phyloP scores from a whole-genome alignment of 225 moss, liverwort and hornwort genomes.

The Lunularia cruciata region DNA sequence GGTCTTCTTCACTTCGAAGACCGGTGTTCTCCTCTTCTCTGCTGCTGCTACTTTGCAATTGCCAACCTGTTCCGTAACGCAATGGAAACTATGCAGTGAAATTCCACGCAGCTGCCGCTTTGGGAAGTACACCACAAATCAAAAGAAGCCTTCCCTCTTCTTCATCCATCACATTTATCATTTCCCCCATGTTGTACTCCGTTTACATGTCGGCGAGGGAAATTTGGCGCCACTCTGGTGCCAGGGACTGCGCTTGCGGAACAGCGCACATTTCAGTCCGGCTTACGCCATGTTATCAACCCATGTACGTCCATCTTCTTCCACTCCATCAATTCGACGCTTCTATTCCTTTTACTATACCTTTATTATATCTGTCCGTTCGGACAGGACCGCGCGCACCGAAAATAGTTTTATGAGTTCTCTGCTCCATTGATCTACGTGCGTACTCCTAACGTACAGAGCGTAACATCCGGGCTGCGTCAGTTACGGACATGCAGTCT shows the following conservation, averaged over 20 bases:
- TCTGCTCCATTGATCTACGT: no score
- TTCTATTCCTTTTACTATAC: conserved; percentile 8
- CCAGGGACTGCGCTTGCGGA: background rate
- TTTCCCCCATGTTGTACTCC: background rate
- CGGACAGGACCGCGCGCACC: no score
- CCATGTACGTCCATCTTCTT: background rate
- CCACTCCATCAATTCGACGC: background rate
- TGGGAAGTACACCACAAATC: background rate
- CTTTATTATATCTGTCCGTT: background rate
- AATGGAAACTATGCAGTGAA: background rate
- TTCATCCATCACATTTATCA: background rate
- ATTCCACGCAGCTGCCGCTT: background rate
- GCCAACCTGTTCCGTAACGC: background rate
- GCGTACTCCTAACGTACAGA: no score
- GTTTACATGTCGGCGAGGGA: background rate
- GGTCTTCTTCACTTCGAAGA: no score
- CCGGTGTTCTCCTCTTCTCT: no score
- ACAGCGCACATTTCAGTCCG: background rate
- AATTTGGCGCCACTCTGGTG: conserved; percentile 1
- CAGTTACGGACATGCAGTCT: no score
- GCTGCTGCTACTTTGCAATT: no score
- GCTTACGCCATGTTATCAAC: background rate
- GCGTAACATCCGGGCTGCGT: no score
- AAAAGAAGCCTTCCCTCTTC: background rate
- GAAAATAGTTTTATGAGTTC: no score